These are phyloP conservation scores for Raffaelea ambrosiae DNA, from an alignment of 2,329 filamentous ascomycete species.

Conservation along the genomic window DNA sequence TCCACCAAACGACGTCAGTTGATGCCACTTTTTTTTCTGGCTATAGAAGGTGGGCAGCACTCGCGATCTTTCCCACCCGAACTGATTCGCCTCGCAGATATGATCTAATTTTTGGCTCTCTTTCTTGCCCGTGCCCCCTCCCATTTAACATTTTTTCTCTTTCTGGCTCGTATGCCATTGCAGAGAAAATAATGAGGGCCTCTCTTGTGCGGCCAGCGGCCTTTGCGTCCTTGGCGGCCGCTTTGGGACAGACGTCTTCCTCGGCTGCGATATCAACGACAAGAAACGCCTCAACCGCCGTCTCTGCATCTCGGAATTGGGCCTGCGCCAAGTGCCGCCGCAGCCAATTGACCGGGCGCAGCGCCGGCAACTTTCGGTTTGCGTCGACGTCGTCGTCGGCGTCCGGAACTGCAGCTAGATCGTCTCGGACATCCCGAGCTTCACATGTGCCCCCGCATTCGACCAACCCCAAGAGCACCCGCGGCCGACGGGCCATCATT, in stretches of 20 bases:
- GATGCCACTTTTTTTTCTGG: background rate
- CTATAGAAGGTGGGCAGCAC: background rate
- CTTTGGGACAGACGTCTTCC: slow-evolving; percentile 3
- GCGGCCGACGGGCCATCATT: slow-evolving; percentile 25
- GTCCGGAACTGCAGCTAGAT: background rate
- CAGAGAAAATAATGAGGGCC: slow-evolving; percentile 1
- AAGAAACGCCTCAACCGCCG: too few species aligned
- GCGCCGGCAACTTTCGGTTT: background rate
- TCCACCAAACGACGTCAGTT: slow-evolving; percentile 9
- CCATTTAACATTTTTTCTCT: background rate
- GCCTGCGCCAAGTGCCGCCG: slow-evolving; percentile 10
- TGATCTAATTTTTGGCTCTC: too few species aligned
- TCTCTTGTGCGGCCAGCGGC: slow-evolving; percentile 1
- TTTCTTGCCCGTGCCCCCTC: too few species aligned
- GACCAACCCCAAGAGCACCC: background rate
- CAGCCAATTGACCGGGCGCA: slow-evolving; percentile 4
- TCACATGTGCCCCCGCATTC: background rate
- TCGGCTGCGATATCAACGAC: background rate
- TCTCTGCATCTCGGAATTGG: slow-evolving; percentile 6
- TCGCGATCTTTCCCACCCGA: background rate
- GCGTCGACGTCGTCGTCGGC: slow-evolving; percentile 1
- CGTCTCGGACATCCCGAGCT: background rate
- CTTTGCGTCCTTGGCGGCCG: slow-evolving; percentile 1
- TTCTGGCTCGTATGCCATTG: background rate
- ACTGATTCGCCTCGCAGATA: too few species aligned